Evolutionary conservation across 176 grass and related monocot genomes (phyloP), one percentile per base, ranked within the genome.

Genomic region (Carex littledalei): DNA sequence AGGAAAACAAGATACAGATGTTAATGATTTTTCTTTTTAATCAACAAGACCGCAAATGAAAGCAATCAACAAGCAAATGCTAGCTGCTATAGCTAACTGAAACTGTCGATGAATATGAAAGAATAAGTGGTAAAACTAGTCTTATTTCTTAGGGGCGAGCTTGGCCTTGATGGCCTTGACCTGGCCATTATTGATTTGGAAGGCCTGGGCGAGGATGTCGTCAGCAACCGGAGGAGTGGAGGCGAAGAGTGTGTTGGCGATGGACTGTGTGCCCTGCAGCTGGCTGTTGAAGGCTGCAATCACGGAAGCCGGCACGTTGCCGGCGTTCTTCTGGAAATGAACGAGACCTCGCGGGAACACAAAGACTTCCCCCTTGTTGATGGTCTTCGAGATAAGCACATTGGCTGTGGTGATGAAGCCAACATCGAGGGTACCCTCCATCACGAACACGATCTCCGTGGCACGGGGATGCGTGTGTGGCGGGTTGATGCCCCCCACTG

Each of bases 401-500:
- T 97, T 94, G 14, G 72, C 83, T 0, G 92, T 94, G 86, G 88
- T 94, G 90, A 97, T 85, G 87, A 97, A 97, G 0, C 94, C 94
- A 4, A 94, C 94, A 85, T 97, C 88, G 11, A 97, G 86, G 50
- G 56, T 79, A 60, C 88, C 94, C 13, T 94, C 39, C 57, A 89
- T 82, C 52, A 97, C 92, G 69, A 97, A 94, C 61, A 97, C 50
- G 12, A 97, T 90, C 88, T 97, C 91, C 0, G 94, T 94, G 77
- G 89, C 94, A 10, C 94, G 91, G 14, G 94, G 94, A 88, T 94
- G 94, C 6, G 91, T 91, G 89, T 97, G 94, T 8, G 94, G 94
- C 1, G 91, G 91, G 86, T 91, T 97, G 76, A 87, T 82, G 0
- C 94, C 94, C 0, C 88, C 85, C 0, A 82, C 80, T 0, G 94